Conservation (phyloP, 495 filamentous ascomycete species). For the Xanthoparmelia taractica region DNA sequence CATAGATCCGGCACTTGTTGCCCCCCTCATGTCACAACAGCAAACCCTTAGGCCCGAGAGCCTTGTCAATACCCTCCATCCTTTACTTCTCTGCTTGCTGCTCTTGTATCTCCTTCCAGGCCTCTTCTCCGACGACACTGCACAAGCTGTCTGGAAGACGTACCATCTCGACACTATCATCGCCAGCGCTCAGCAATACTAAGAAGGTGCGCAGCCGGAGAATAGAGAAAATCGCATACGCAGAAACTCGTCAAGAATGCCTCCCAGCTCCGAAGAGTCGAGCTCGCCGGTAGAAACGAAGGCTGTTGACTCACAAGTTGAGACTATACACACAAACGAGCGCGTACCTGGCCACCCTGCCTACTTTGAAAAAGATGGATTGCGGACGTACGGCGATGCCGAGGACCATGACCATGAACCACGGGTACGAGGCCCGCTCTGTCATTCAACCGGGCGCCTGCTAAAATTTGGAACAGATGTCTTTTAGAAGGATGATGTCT, state of each 20-base stretch:
- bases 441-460: neutral
- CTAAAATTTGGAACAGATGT: constrained; percentile 38
- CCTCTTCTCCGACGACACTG: constrained; percentile 18
- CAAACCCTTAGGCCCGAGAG: constrained; percentile 1
- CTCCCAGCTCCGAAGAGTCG: constrained; percentile 6
- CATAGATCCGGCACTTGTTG: constrained; percentile 2
- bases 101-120: constrained; percentile 19
- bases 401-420: constrained; percentile 46
- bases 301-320: neutral
- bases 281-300: constrained; percentile 16
- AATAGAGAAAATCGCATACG: no score
- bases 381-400: constrained; percentile 43
- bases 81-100: constrained; percentile 9
- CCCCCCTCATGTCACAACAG: constrained; percentile 11
- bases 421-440: constrained; percentile 22
- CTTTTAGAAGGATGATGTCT: constrained; percentile 49
- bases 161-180: constrained; percentile 18
- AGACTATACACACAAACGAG: constrained; percentile 18
- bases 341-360: constrained; percentile 32
- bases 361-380: constrained; percentile 45
- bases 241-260: constrained; percentile 7
- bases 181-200: neutral
- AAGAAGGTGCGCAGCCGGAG: no score
- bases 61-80: constrained; percentile 11
- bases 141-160: constrained; percentile 12